These are phyloP conservation scores for Mycena indigotica DNA, from an alignment of 768 basidiomycete genomes.

Conservation along the genomic window DNA sequence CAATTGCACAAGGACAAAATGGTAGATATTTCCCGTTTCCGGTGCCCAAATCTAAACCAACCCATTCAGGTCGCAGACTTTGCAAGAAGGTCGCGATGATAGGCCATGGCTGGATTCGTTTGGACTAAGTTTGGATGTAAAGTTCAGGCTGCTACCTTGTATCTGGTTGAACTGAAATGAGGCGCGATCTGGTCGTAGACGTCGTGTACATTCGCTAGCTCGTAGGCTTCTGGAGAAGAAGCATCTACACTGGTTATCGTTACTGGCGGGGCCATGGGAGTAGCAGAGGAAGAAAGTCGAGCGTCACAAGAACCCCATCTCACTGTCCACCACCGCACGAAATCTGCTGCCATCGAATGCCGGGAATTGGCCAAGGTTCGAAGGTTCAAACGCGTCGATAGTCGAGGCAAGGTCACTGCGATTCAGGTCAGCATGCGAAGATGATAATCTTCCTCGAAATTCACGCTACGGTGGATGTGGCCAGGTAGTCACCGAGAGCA, in stretches of 20 bases:
- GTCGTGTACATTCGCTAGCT: constrained; percentile 74
- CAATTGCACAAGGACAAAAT: constrained; percentile 72
- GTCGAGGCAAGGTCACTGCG: constrained; percentile 56
- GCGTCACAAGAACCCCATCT: constrained; percentile 64
- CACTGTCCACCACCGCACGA: constrained; percentile 67
- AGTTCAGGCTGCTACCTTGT: constrained; percentile 58
- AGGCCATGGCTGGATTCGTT: constrained; percentile 76
- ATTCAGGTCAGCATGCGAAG: background rate
- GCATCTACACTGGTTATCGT: constrained; percentile 44
- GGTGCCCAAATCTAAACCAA: constrained; percentile 93
- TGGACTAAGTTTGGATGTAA: background rate
- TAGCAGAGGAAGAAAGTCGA: constrained; percentile 7
- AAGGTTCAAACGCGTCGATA: constrained; percentile 52
- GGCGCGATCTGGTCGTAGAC: constrained; percentile 84
- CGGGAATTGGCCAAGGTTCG: constrained; percentile 60
- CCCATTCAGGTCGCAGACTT: constrained; percentile 69
- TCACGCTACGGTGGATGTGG: constrained; percentile 59
- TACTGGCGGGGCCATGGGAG: constrained; percentile 39
- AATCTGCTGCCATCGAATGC: constrained; percentile 70
- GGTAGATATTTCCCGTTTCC: constrained; percentile 98
- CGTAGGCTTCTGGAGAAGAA: constrained; percentile 57
- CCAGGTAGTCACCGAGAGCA: constrained; percentile 67
- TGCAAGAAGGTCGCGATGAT: constrained; percentile 77
- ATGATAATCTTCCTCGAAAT: constrained; percentile 28
- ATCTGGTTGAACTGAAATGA: constrained; percentile 88